Evolutionary conservation across 2,329 filamentous ascomycete species (phyloP).

Genomic region (Gnomoniopsis sp.): DNA sequence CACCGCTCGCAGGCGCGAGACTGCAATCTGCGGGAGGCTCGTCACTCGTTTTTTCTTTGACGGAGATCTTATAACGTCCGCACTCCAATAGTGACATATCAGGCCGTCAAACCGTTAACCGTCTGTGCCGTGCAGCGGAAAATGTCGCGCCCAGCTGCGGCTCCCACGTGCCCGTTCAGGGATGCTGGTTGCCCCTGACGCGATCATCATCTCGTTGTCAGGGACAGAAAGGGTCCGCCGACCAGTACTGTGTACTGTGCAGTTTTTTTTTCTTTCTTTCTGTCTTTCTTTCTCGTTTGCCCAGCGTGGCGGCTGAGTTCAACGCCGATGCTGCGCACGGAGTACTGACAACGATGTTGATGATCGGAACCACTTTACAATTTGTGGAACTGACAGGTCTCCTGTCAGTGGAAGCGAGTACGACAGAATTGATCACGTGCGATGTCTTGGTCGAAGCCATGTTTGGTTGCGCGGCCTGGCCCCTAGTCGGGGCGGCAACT

Average conservation of each 20-base stretch:
- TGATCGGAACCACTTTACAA: not conserved
- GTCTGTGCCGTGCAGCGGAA: not conserved
- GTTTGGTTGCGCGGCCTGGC: not conserved
- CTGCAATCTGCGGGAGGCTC: no score
- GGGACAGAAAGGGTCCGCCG: not conserved
- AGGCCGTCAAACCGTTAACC: not conserved
- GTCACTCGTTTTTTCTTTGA: no score
- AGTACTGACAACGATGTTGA: no score
- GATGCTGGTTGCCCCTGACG: not conserved
- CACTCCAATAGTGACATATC: no score
- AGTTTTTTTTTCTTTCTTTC: no score
- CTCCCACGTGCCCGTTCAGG: not conserved
- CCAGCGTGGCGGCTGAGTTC: no score
- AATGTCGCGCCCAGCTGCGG: not conserved
- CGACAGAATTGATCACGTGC: conserved; percentile 4
- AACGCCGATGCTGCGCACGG: not conserved
- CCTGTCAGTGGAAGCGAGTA: not conserved
- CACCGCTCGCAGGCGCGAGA: no score
- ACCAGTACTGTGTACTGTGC: no score
- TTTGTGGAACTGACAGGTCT: not conserved
- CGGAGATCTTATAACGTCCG: no score
- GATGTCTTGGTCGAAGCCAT: conserved; percentile 1
- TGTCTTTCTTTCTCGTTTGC: no score
- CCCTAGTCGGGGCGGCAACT: no score
- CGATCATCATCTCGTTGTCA: not conserved